A percentile compares a stretch with the other conserved stretches of the same genome.
Evolutionary conservation across 108 stramenopile genomes (phyloP).

Genomic region (Aurantiochytrium sp.): DNA sequence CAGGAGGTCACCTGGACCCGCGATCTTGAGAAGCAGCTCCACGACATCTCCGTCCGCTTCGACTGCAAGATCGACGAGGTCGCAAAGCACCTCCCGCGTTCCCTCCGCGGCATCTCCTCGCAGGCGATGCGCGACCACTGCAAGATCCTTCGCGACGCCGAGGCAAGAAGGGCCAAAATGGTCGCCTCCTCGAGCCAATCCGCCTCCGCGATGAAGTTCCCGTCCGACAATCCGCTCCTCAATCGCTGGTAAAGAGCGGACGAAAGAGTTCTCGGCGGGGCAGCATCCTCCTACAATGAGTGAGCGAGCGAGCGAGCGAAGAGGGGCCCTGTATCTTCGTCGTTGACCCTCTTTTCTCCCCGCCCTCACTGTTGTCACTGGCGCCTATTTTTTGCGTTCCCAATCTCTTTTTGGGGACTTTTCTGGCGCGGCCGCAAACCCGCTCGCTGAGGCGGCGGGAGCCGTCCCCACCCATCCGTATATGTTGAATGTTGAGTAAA

Average conservation of each 20-base stretch:
- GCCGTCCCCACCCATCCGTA: too few species aligned
- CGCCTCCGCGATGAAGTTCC: not conserved
- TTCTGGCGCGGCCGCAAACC: too few species aligned
- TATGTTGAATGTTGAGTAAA: too few species aligned
- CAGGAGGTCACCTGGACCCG: slow-evolving; percentile 6
- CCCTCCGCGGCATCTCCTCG: slow-evolving; percentile 6
- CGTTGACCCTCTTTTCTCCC: too few species aligned
- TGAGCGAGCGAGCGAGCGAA: not conserved
- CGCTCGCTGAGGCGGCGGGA: too few species aligned
- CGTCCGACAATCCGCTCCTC: not conserved
- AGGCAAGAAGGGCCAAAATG: not conserved
- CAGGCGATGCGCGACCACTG: slow-evolving; percentile 26
- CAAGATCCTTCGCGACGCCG: slow-evolving; percentile 8
- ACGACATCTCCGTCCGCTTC: slow-evolving; percentile 7
- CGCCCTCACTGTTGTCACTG: too few species aligned
- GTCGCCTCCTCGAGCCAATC: not conserved
- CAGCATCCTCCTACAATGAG: not conserved
- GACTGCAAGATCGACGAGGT: slow-evolving; percentile 23
- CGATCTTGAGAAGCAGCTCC: slow-evolving; percentile 20
- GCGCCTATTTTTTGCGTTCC: too few species aligned
- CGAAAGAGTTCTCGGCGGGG: not conserved
- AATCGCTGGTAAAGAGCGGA: not conserved
- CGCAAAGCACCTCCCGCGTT: slow-evolving; percentile 11
- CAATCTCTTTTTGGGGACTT: too few species aligned
- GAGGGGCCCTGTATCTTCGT: not conserved